Evolutionary conservation across 1,139 yeast species (phyloP), one percentile per base, ranked within the genome.

Genomic region (Martiniozyma asiatica): DNA sequence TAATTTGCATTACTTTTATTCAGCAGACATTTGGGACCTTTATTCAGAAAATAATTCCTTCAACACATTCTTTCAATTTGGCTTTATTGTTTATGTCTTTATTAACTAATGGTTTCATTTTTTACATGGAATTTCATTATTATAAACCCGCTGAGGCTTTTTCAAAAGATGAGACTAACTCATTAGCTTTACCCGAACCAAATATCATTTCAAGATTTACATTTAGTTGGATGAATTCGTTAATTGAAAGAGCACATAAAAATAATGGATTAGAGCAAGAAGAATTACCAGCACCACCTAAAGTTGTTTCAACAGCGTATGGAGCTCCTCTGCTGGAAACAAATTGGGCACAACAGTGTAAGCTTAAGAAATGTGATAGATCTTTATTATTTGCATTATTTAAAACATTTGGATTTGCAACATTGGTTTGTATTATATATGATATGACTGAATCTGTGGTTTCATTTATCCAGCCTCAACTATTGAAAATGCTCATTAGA

Each of bases 161-260:
- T 21, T 6, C 6, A 17, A 17, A 17, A 6, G 18, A 17, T 17
- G 8, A 17, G 18, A 6, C 18, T 6, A 17, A 17, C 8, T 6
- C 18, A 6, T 26, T 36, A 7, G 46, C 44, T 21, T 47, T 61
- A 6, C 42, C 51, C n/a, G 51, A 53, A 2, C 68, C 72, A 2
- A 67, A 72, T 40, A 41, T 70, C n/a, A 43, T 71, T 14, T 67
- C 74, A 4, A 51, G 55, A 26, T 43, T 70, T 18, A 69, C 79
- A 0, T 73, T 70, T 40, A 57, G 67, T 7, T 73, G 80, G 80
- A 69, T 75, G 76, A 73, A 73, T 42, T 57, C 55, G 1, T 45
- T 75, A 35, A 64, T 75, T 22, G 44, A 48, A 16, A 63, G 63
- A 32, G 69, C 77, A 0, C 67, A 68, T 35, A 47, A 50, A 9